Evolutionary conservation across 106 monocot species (phyloP).

Genomic region (Phalaenopsis aphrodite): DNA sequence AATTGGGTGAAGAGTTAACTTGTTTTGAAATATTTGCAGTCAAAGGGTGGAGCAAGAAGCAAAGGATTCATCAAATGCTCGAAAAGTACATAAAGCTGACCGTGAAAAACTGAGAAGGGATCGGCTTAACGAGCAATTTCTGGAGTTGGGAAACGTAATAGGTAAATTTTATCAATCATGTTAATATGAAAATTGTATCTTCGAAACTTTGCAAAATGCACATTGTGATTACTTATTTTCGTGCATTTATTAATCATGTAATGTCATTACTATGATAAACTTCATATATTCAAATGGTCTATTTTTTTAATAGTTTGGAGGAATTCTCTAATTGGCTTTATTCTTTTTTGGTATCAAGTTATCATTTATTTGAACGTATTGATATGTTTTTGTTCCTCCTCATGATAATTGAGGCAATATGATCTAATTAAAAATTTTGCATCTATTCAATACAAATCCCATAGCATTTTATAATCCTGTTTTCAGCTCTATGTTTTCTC

Average conservation of each 20-base stretch:
- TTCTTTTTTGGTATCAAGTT: conserved; percentile 1
- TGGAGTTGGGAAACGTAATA: conserved; percentile 69
- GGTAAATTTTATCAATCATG: conserved; percentile 29
- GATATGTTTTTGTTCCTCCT: background rate
- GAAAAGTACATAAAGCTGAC: conserved; percentile 92
- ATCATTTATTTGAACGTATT: background rate
- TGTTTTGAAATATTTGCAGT: conserved; percentile 20
- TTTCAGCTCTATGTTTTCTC: too few species aligned
- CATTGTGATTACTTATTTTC: background rate
- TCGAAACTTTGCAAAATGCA: background rate
- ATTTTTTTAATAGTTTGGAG: background rate
- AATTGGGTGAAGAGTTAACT: background rate
- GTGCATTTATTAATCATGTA: background rate
- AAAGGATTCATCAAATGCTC: conserved; percentile 30
- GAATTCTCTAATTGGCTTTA: background rate
- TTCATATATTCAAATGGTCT: background rate
- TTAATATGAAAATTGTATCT: background rate
- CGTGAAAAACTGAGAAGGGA: conserved; percentile 93
- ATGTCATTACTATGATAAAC: background rate
- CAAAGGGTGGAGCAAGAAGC: conserved; percentile 27
- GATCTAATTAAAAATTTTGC: too few species aligned
- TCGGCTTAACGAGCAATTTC: conserved; percentile 83
- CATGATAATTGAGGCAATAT: background rate
- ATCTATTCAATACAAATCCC: too few species aligned
- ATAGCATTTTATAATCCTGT: too few species aligned